Conservation (phyloP, 352 stramenopile genomes). For the Phytophthora palmivora region DNA sequence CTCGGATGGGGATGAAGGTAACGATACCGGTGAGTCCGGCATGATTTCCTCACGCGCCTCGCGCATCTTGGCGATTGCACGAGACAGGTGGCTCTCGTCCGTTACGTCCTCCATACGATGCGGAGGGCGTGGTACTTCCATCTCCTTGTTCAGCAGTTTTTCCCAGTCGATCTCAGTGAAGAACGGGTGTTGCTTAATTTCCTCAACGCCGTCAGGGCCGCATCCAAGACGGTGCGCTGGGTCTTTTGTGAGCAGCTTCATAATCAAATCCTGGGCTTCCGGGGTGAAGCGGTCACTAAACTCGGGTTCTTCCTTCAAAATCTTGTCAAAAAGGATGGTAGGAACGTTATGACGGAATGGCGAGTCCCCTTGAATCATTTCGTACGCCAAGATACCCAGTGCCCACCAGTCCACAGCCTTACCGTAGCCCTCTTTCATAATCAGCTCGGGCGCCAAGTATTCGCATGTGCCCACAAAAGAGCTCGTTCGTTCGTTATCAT, state of each 20-base stretch:
- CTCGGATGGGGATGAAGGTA: slow-evolving; percentile 70
- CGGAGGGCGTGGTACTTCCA: slow-evolving; percentile 72
- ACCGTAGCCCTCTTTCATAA: slow-evolving; percentile 75
- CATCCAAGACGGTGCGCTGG: slow-evolving; percentile 58
- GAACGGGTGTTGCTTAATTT: slow-evolving; percentile 79
- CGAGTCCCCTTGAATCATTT: slow-evolving; percentile 81
- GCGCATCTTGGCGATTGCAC: slow-evolving; percentile 72
- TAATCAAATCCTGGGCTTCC: slow-evolving; percentile 72
- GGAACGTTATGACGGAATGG: slow-evolving; percentile 74
- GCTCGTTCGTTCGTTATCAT: slow-evolving; percentile 69
- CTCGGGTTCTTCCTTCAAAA: slow-evolving; percentile 73
- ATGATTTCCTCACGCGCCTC: slow-evolving; percentile 77
- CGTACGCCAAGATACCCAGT: slow-evolving; percentile 77
- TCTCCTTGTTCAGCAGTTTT: slow-evolving; percentile 55
- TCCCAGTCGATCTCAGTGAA: slow-evolving; percentile 80
- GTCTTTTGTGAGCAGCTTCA: slow-evolving; percentile 65
- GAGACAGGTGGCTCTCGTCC: slow-evolving; percentile 66
- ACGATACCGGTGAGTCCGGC: slow-evolving; percentile 70
- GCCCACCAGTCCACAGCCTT: slow-evolving; percentile 82
- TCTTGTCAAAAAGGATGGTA: slow-evolving; percentile 79
- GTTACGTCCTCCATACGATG: slow-evolving; percentile 81
- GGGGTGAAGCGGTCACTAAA: slow-evolving; percentile 77
- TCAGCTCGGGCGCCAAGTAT: slow-evolving; percentile 76
- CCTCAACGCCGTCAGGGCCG: slow-evolving; percentile 63
- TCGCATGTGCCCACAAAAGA: slow-evolving; percentile 81